Evolutionary conservation across 2,329 filamentous ascomycete species (phyloP).

Genomic region (Zymoseptoria ardabiliae): DNA sequence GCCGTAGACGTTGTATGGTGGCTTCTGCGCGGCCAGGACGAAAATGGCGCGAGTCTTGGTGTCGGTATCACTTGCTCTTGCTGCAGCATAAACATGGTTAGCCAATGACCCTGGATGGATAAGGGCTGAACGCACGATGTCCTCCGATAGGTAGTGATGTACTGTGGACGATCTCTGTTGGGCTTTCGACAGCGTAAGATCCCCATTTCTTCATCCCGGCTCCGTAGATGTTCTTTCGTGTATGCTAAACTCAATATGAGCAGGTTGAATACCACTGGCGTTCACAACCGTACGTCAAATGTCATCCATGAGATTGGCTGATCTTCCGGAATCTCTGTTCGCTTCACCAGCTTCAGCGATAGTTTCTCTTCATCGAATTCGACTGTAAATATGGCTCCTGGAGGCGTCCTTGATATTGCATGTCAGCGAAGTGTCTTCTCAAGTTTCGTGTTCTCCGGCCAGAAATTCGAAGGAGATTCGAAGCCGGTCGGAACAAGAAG

Average conservation of each 20-base stretch:
- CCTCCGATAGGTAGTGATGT: slow-evolving; percentile 68
- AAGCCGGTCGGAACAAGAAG: neutral
- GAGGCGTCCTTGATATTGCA: slow-evolving; percentile 51
- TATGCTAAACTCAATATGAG: slow-evolving; percentile 48
- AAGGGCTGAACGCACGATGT: slow-evolving; percentile 47
- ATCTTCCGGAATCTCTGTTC: slow-evolving; percentile 70
- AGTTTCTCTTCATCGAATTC: slow-evolving; percentile 77
- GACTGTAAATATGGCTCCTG: slow-evolving; percentile 83
- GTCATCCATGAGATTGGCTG: slow-evolving; percentile 94
- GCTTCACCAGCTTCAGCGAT: slow-evolving; percentile 67
- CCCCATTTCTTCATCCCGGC: slow-evolving; percentile 92
- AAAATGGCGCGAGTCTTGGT: slow-evolving; percentile 88
- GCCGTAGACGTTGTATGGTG: slow-evolving; percentile 77
- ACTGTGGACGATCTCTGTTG: slow-evolving; percentile 68
- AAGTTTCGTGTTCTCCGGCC: neutral
- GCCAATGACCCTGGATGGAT: slow-evolving; percentile 26
- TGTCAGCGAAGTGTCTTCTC: neutral
- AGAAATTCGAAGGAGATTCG: neutral
- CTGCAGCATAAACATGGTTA: slow-evolving; percentile 35
- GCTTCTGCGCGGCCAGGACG: slow-evolving; percentile 67
- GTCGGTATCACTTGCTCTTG: slow-evolving; percentile 57
- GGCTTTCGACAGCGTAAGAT: slow-evolving; percentile 68
- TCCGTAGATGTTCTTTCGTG: slow-evolving; percentile 78
- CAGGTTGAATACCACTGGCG: neutral
- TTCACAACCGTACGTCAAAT: slow-evolving; percentile 58